Conservation (phyloP, 441 rosid species). For the Syzygium syzygioides region DNA sequence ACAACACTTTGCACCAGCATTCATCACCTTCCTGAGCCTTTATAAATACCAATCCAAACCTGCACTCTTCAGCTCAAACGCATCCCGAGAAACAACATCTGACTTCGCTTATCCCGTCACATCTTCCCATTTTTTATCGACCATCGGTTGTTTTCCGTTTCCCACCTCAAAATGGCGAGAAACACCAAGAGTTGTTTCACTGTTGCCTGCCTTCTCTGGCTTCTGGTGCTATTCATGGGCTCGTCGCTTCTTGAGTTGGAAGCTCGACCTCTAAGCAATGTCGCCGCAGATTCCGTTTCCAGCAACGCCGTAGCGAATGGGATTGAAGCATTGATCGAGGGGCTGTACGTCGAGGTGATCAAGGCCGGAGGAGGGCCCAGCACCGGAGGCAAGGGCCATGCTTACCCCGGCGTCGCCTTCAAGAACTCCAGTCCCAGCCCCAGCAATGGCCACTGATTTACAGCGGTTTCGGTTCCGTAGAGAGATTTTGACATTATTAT, state of each 20-base stretch:
- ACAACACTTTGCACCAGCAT: not conserved
- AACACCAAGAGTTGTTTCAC: conserved; percentile 1
- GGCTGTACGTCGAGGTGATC: conserved; percentile 13
- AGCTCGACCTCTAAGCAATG: conserved; percentile 29
- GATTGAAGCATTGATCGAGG: conserved; percentile 6
- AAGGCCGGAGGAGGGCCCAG: conserved; percentile 33
- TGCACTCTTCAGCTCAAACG: not conserved
- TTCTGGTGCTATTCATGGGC: not conserved
- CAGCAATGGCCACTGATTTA: conserved; percentile 15
- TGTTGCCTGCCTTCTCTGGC: not conserved
- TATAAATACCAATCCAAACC: not conserved
- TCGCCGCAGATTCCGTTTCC: not conserved
- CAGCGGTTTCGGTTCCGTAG: not conserved
- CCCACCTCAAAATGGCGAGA: conserved; percentile 14
- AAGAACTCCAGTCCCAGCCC: conserved; percentile 28
- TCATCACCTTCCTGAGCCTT: not conserved
- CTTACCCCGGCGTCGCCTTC: not conserved
- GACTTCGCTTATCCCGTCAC: not conserved
- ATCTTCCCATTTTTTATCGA: not conserved
- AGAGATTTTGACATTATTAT: not conserved
- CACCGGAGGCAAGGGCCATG: conserved; percentile 26
- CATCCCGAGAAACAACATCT: not conserved
- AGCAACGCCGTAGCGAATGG: conserved; percentile 2
- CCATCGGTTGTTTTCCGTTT: not conserved
- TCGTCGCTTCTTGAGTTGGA: conserved; percentile 11